Base-by-base conservation (phyloP, 208 protist species). In the Trypanosoma cruzi region DNA sequence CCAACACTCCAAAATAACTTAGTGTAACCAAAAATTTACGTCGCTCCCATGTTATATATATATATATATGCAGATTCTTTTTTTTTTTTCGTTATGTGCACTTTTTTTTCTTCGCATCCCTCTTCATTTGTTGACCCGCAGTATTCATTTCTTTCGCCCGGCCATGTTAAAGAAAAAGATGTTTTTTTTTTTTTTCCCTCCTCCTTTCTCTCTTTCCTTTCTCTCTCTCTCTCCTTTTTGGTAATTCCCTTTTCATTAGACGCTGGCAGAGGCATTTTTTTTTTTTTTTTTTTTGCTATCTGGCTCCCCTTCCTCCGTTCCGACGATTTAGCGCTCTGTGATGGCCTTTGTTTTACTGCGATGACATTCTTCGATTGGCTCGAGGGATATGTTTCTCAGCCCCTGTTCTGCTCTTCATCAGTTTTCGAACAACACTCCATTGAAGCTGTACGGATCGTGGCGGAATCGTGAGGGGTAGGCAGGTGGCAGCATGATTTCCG, bases 391-490 rank as follows among this genome's bases (percentile, higher is more conserved):
- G 48, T 18, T 44, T 14, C 40, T 44, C 40, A 0, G 5, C 4
- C 20, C 55, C 49, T 24, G n/a, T 32, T 24, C 28, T 37, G 53
- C 32, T 66, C 24, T 44, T 31, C 53, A 64, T 36, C 53, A 53
- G n/a, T 63, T 65, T 67, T 86, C 85, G 24, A 79, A 75, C 53
- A 88, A 75, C 64, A 86, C 80, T 71, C 77, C 79, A 48, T 36
- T 54, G 48, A 81, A 87, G 77, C 86, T 92, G 80, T 96, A 96
- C 48, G 91, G 91, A 75, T 96, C 85, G 66, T 92, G 79, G 68
- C 91, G 91, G 81, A 85, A 96, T 64, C 88, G 86, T 22, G 83
- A 85, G 18, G 91, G 81, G 80, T 96, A 94, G 24, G 80, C 81
- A 40, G 88, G 86, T 4, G 86, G 86, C 28, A 56, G 86, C 28